A percentile compares a stretch with the other conserved stretches of the same genome.
Conservation (phyloP, 108 stramenopile genomes). For the Pelagomonas calceolata region DNA sequence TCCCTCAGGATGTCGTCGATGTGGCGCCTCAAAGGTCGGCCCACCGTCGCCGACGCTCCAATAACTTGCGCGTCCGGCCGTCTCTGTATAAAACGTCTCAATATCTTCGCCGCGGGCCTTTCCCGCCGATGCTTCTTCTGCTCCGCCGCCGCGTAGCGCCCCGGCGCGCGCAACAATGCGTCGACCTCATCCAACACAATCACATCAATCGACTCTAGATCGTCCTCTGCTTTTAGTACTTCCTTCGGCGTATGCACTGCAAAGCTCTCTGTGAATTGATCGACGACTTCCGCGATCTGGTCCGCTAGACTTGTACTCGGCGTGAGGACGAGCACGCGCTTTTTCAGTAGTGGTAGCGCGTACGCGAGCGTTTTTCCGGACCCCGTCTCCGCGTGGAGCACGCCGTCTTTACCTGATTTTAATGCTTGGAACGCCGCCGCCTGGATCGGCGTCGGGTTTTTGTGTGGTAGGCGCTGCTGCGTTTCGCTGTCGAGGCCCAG, state of each 20-base stretch:
- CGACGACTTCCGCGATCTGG: neutral
- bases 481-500: no score
- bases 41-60: neutral
- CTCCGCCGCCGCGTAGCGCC: neutral
- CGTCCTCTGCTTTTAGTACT: neutral
- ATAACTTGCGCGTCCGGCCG: neutral
- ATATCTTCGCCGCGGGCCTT: neutral
- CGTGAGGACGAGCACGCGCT: neutral
- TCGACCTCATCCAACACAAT: neutral
- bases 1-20: neutral
- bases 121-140: neutral
- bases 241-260: no score
- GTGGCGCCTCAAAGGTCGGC: neutral
- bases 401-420: constrained; percentile 26
- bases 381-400: constrained; percentile 43
- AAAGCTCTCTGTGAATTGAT: no score
- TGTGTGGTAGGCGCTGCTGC: no score
- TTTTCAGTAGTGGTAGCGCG: constrained; percentile 9
- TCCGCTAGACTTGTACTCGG: neutral
- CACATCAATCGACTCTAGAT: neutral
- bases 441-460: constrained; percentile 35
- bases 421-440: constrained; percentile 41
- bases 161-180: neutral
- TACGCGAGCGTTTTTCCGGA: constrained; percentile 45
- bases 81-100: neutral